A percentile compares a stretch with the other conserved stretches of the same genome.
Evolutionary conservation across 2,329 filamentous ascomycete genomes (phyloP).

Genomic region (Colletotrichum truncatum): DNA sequence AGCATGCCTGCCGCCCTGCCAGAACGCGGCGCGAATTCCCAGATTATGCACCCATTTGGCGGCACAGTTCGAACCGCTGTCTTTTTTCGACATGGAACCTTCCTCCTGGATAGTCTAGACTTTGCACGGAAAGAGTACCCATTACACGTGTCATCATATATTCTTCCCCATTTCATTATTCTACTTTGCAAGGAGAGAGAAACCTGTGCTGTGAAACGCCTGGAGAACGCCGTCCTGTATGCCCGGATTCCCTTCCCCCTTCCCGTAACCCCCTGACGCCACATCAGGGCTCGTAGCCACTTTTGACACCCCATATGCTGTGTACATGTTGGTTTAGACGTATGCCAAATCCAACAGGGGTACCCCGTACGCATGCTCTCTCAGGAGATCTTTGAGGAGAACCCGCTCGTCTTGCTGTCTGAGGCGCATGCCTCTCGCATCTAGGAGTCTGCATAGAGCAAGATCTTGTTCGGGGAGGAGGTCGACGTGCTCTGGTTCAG

Average conservation of each 20-base stretch:
- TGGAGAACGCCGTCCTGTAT: neutral
- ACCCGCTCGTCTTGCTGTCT: conserved; percentile 6
- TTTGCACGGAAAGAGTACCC: neutral
- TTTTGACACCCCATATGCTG: neutral
- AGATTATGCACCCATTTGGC: neutral
- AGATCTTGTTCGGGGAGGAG: conserved; percentile 34
- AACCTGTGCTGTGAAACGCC: neutral
- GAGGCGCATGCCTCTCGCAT: conserved; percentile 17
- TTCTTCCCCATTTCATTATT: neutral
- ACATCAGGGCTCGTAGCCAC: neutral
- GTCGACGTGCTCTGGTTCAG: conserved; percentile 28
- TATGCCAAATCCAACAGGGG: neutral
- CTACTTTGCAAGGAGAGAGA: neutral
- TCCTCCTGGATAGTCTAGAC: neutral
- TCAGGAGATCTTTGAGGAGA: conserved; percentile 7
- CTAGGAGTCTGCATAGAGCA: conserved; percentile 32
- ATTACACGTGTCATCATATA: neutral
- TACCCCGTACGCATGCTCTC: conserved; percentile 1
- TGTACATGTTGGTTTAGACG: neutral
- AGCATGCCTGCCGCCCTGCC: neutral
- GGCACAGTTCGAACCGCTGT: neutral
- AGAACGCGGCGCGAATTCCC: neutral
- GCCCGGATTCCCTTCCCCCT: neutral
- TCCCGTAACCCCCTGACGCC: neutral
- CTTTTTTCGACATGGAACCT: too few relatives aligned